These are phyloP conservation scores for Pontederia crassipes DNA, from an alignment of 176 grass and related monocot genomes.

Conservation along the genomic window DNA sequence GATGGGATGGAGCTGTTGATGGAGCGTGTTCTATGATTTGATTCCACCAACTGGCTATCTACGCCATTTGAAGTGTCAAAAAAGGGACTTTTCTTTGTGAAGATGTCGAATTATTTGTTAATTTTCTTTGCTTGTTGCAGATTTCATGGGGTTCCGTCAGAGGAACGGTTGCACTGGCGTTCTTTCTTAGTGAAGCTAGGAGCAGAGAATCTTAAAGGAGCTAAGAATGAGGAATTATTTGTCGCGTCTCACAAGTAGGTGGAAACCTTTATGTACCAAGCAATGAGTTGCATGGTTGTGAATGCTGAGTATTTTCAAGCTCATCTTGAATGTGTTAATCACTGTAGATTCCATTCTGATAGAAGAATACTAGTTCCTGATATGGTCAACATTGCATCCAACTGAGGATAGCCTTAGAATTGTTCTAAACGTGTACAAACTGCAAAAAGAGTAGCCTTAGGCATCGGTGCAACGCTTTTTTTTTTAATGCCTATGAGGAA, in stretches of 20 bases:
- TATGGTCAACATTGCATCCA: no score
- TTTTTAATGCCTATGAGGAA: no score
- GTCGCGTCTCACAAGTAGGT: constrained; percentile 89
- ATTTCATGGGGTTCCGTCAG: constrained; percentile 88
- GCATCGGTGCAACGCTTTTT: no score
- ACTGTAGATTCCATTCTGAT: no score
- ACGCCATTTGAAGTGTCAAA: no score
- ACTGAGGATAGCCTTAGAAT: no score
- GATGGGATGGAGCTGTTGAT: background rate
- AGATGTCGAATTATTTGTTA: background rate
- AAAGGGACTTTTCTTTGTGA: background rate
- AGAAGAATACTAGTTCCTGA: no score
- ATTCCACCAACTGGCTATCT: no score
- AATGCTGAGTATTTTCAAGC: no score
- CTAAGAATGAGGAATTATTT: constrained; percentile 80
- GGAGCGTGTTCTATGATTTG: background rate
- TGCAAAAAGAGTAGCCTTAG: no score
- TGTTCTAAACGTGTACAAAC: no score
- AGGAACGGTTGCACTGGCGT: constrained; percentile 94
- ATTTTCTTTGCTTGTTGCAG: constrained; percentile 18
- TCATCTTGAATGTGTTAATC: no score
- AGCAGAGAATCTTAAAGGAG: constrained; percentile 83
- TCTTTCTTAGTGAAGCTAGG: constrained; percentile 89
- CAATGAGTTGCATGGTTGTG: background rate
- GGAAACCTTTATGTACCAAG: background rate